A percentile compares a stretch with the other conserved stretches of the same genome.
Conservation (phyloP, 345 rosid species). For the Iberis pinnata region DNA sequence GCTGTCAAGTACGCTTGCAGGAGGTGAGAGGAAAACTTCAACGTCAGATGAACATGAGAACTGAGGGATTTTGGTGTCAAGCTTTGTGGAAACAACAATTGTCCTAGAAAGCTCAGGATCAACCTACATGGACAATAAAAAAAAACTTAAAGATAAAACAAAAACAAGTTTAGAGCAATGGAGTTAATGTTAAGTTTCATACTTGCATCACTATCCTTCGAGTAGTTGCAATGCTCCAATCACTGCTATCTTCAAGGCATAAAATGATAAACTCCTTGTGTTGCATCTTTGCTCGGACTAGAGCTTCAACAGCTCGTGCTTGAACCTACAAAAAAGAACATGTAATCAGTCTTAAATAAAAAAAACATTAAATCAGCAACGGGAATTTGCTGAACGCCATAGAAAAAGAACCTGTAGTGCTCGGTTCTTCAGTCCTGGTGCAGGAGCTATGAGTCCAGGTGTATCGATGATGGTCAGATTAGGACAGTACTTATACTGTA, state of each 20-base stretch:
- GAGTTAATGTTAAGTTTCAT: conserved; percentile 23
- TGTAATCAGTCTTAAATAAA: conserved; percentile 6
- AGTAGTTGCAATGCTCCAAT: conserved; percentile 93
- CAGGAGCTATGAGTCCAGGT: conserved; percentile 90
- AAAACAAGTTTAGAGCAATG: conserved; percentile 1
- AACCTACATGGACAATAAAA: conserved; percentile 42
- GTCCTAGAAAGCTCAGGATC: conserved; percentile 96
- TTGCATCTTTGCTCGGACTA: conserved; percentile 91
- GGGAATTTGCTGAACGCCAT: neutral
- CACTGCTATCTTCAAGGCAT: conserved; percentile 95
- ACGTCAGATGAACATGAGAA: conserved; percentile 84
- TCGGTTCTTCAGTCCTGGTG: conserved; percentile 71
- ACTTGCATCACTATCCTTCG: conserved; percentile 93
- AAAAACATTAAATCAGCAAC: neutral
- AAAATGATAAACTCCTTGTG: conserved; percentile 84
- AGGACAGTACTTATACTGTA: conserved; percentile 79
- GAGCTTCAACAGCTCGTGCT: conserved; percentile 86
- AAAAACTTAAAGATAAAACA: conserved; percentile 1
- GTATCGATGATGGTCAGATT: conserved; percentile 89
- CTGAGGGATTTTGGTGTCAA: conserved; percentile 89
- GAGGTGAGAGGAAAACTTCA: conserved; percentile 90
- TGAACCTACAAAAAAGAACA: conserved; percentile 47
- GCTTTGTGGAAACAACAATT: conserved; percentile 81
- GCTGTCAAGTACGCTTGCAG: conserved; percentile 76
- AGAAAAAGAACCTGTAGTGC: conserved; percentile 50